Conservation (phyloP, 441 rosid species). For the Populus hybrid region DNA sequence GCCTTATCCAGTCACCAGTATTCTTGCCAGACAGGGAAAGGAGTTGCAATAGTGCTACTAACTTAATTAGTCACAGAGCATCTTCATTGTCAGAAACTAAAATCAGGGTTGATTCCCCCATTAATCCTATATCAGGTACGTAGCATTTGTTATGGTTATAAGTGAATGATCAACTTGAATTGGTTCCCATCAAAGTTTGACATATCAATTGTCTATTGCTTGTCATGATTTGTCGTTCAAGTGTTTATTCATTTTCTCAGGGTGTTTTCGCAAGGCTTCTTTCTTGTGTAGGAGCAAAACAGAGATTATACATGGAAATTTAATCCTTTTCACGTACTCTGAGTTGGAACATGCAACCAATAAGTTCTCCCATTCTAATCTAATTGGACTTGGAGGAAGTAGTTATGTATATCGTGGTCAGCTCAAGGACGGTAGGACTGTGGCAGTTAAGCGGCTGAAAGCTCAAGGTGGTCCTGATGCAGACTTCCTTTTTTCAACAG, state of each 20-base stretch:
- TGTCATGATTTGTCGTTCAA: not conserved
- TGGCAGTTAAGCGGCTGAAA: constrained; percentile 79
- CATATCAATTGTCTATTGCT: not conserved
- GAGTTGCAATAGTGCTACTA: constrained; percentile 73
- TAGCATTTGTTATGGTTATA: not conserved
- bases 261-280: constrained; percentile 61
- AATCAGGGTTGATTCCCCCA: constrained; percentile 37
- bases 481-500: constrained; percentile 63
- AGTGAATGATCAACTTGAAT: constrained; percentile 10
- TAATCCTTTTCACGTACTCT: constrained; percentile 58
- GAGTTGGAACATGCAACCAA: constrained; percentile 74
- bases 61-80: constrained; percentile 57
- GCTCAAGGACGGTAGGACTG: constrained; percentile 72
- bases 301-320: constrained; percentile 52
- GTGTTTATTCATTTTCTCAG: constrained; percentile 33
- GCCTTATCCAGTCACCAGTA: constrained; percentile 35
- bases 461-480: constrained; percentile 60
- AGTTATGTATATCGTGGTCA: constrained; percentile 83
- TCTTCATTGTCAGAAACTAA: constrained; percentile 43
- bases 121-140: constrained; percentile 44
- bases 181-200: not conserved
- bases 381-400: constrained; percentile 88
- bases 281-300: constrained; percentile 46
- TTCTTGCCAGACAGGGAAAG: constrained; percentile 66
- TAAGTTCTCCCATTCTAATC: constrained; percentile 64